Evolutionary conservation across 257 asterid genomes (phyloP).

Genomic region (Anisodus acutangulus): DNA sequence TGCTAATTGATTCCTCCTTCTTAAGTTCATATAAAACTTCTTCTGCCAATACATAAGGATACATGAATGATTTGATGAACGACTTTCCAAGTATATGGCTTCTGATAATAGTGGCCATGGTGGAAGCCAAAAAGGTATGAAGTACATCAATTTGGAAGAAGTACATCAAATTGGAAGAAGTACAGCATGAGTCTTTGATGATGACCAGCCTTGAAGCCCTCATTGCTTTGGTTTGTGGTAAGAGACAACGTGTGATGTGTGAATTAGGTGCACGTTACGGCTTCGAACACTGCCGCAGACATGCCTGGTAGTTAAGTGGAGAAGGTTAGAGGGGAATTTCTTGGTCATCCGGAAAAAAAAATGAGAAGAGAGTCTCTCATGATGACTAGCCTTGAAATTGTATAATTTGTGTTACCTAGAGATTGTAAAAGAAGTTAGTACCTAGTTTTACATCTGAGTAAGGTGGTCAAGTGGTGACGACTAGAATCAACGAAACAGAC

Average conservation of each 20-base stretch:
- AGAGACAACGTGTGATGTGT: constrained; percentile 15
- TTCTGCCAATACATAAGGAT: not conserved
- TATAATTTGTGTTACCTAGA: constrained; percentile 18
- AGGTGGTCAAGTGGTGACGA: constrained; percentile 24
- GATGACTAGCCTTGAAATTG: constrained; percentile 20
- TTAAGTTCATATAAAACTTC: not conserved
- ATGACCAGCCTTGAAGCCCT: not conserved
- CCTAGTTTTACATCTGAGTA: not conserved
- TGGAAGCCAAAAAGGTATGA: not conserved
- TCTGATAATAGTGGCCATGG: not conserved
- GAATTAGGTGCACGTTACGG: too few relatives aligned
- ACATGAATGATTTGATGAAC: not conserved
- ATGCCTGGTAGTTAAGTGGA: constrained; percentile 11
- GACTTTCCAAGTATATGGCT: constrained; percentile 15
- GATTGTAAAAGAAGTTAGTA: not conserved
- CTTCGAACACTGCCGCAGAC: not conserved
- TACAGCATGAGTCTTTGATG: constrained; percentile 4
- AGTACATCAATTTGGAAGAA: constrained; percentile 19
- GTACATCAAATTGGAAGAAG: constrained; percentile 20
- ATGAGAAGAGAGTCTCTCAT: not conserved
- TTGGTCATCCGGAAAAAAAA: not conserved
- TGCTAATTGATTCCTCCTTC: not conserved
- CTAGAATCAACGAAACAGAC: constrained; percentile 3
- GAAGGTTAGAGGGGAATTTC: constrained; percentile 5
- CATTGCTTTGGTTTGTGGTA: constrained; percentile 20